A percentile compares a stretch with the other conserved stretches of the same genome.
These are phyloP conservation scores for Avena sativa DNA, from an alignment of 176 grass and related monocot genomes.

Conservation along the genomic window DNA sequence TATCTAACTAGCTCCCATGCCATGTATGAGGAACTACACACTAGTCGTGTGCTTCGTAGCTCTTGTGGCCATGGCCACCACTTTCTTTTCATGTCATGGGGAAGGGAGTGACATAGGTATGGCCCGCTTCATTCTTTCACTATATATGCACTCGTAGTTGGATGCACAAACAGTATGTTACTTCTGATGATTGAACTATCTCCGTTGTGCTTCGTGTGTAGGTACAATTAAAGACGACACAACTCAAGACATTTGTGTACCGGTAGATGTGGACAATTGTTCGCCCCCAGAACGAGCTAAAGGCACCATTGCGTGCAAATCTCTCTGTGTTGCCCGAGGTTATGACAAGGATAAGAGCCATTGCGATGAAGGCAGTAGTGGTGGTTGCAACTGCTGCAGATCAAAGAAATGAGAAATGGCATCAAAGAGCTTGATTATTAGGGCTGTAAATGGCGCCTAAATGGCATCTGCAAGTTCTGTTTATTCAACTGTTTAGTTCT, in stretches of 20 bases:
- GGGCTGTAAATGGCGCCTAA: too few species aligned
- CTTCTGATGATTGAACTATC: background rate
- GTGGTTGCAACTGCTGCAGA: background rate
- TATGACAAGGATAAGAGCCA: background rate
- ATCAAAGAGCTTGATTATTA: background rate
- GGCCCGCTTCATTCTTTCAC: background rate
- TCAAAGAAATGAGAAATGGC: background rate
- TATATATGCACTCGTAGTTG: background rate
- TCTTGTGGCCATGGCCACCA: background rate
- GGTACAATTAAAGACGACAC: background rate
- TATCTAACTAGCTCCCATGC: background rate
- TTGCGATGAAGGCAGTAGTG: background rate
- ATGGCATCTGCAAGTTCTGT: too few species aligned
- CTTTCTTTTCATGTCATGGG: background rate
- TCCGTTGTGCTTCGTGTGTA: background rate
- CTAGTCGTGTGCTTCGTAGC: background rate
- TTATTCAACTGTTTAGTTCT: too few species aligned
- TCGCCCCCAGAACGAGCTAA: background rate
- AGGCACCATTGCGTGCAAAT: background rate
- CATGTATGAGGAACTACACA: background rate
- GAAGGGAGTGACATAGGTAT: background rate
- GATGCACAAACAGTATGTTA: background rate
- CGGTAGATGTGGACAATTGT: background rate
- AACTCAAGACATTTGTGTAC: too few species aligned
- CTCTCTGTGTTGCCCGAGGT: background rate